Percentiles rank a stretch among this genome's conserved stretches.
phyloP scores from a whole-genome alignment of 2,329 filamentous ascomycete species.

The Cladophialophora carrionii region DNA sequence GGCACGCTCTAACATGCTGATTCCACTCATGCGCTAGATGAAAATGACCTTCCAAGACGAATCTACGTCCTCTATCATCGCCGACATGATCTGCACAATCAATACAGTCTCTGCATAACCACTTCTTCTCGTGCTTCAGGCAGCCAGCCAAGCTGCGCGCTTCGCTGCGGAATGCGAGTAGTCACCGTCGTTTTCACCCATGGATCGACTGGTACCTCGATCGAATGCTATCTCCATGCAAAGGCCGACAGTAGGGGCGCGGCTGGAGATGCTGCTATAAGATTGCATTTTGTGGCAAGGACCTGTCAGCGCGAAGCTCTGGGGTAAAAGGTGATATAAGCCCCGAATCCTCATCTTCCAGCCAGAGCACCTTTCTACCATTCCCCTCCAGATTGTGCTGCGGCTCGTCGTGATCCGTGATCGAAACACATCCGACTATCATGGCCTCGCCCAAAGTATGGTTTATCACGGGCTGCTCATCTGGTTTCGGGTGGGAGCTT shows the following conservation, averaged over 20 bases:
- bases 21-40: not conserved
- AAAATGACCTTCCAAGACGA: not conserved
- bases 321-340: not conserved
- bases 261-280: not conserved
- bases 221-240: not conserved
- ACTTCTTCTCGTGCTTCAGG: not conserved
- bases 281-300: not conserved
- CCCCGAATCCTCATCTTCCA: not conserved
- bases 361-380: not conserved
- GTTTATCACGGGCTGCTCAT: slow-evolving; percentile 46
- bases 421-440: not conserved
- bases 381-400: not conserved
- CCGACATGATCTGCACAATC: not conserved
- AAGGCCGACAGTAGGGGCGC: not conserved
- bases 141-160: not conserved
- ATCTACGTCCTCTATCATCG: not conserved
- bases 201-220: not conserved
- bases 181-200: not conserved
- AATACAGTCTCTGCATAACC: not conserved
- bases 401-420: not conserved
- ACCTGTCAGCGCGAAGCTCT: not conserved
- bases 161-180: not conserved
- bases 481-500: slow-evolving; percentile 43
- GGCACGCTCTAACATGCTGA: not conserved
- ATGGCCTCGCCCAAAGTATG: slow-evolving; percentile 39